Conservation (phyloP, 2,329 filamentous ascomycete genomes). For the Xylaria hypoxylon region DNA sequence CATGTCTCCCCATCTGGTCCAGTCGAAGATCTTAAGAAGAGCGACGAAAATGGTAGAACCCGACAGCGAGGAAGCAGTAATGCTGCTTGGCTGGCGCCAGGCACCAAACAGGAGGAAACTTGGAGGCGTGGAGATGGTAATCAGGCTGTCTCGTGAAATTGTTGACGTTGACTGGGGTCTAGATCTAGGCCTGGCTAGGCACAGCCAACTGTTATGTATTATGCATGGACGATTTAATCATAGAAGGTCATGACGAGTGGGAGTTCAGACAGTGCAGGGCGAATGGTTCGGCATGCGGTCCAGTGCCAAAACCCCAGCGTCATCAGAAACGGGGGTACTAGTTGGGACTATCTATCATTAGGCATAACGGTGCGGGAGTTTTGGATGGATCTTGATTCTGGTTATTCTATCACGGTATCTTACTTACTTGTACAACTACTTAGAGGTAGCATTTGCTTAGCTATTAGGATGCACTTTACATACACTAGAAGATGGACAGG, state of each 20-base stretch:
- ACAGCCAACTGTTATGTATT: constrained; percentile 37
- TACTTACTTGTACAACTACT: constrained; percentile 29
- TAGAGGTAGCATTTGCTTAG: constrained; percentile 19
- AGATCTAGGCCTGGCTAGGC: not conserved
- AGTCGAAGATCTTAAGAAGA: constrained; percentile 66
- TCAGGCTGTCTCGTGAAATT: constrained; percentile 41
- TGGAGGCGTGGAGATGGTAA: constrained; percentile 69
- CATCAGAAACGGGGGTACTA: constrained; percentile 38
- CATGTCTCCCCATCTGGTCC: constrained; percentile 53
- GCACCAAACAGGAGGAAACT: constrained; percentile 87
- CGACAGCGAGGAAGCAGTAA: constrained; percentile 60
- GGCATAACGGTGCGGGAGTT: constrained; percentile 45
- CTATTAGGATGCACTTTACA: constrained; percentile 29
- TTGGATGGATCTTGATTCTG: constrained; percentile 38
- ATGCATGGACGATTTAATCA: constrained; percentile 42
- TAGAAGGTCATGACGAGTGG: constrained; percentile 37
- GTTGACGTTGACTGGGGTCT: constrained; percentile 12
- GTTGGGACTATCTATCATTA: constrained; percentile 36
- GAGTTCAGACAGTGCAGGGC: constrained; percentile 34
- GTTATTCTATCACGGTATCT: constrained; percentile 19
- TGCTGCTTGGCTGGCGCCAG: constrained; percentile 76
- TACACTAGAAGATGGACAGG: constrained; percentile 31
- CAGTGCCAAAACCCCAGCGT: constrained; percentile 33
- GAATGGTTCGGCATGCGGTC: constrained; percentile 29
- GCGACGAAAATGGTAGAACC: constrained; percentile 60